A percentile compares a stretch with the other conserved stretches of the same genome.
Conservation (phyloP, 164 flowering plant genomes). For the Vitis cinerea region DNA sequence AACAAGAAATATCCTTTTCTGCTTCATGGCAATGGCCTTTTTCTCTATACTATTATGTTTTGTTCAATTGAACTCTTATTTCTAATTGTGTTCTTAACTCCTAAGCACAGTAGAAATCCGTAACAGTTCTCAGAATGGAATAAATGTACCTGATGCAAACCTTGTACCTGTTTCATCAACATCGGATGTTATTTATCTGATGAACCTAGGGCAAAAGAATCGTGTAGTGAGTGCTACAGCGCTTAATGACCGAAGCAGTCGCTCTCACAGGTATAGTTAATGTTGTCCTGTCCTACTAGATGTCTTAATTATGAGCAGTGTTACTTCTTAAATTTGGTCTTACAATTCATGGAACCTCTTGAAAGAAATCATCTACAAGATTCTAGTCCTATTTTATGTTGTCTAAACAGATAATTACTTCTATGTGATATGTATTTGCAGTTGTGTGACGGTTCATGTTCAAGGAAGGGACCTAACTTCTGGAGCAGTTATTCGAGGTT, state of each 20-base stretch:
- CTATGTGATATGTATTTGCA: slow-evolving; percentile 25
- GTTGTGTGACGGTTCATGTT: slow-evolving; percentile 84
- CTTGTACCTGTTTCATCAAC: slow-evolving; percentile 58
- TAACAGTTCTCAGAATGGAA: slow-evolving; percentile 54
- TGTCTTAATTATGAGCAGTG: too few species aligned
- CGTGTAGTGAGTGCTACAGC: slow-evolving; percentile 70
- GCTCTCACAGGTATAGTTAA: slow-evolving; percentile 55
- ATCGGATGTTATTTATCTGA: slow-evolving; percentile 55
- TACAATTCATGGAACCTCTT: too few species aligned
- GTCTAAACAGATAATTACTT: background rate
- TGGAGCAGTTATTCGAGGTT: slow-evolving; percentile 60
- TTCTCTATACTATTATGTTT: background rate
- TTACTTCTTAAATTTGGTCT: too few species aligned
- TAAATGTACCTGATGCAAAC: slow-evolving; percentile 67
- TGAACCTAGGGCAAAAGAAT: slow-evolving; percentile 59
- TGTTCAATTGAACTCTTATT: background rate
- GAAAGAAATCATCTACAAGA: too few species aligned
- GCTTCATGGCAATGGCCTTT: background rate
- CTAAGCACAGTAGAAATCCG: slow-evolving; percentile 57
- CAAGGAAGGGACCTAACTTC: slow-evolving; percentile 71
- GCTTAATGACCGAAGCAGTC: slow-evolving; percentile 67
- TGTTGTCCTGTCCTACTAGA: too few species aligned
- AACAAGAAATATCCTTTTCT: slow-evolving; percentile 81
- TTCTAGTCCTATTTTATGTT: background rate
- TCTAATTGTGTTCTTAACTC: slow-evolving; percentile 34